Base-by-base conservation (phyloP, 495 filamentous ascomycete genomes). In the Trichoderma gamsii region DNA sequence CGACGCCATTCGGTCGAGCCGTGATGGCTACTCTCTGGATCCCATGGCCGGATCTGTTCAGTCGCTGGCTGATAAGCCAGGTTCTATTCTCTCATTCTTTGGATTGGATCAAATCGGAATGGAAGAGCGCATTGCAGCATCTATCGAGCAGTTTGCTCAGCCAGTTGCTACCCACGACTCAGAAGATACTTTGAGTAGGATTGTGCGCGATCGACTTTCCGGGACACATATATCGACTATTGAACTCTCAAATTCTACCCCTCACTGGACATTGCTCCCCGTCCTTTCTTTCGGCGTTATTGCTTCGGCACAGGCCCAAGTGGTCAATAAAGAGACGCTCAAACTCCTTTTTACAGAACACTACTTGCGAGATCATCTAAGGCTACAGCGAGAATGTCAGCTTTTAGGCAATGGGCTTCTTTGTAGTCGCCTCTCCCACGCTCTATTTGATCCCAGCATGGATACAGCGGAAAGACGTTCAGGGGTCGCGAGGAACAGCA, bases 361-460 rank as follows among this genome's bases (percentile, higher is more conserved):
- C 73, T 77, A 85, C 1, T 77, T 99, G 12, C 84, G 84, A n/a
- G 75, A 85, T n/a, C 92, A 99, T 74, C 75, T 97, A 5, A 80
- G 82, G 13, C 76, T 97, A 7, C 91, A 96, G 75, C 86, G 86
- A 70, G 85, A 88, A 41, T 97, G 91, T 73, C 91, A 93, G 56
- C 83, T 98, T 6, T 80, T 97, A 6, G 90, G 90, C 3, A 90
- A 96, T 73, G 93, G 93, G 32, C 82, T 91, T 4, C 96, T 97
- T 74, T 84, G 86, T 41, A 87, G 89, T 41, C 86, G 88, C 8
- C 86, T 99, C 23, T 88, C 89, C 3, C 85, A 92, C 67, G 90
- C 93, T 3, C 85, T 99, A 2, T 98, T 99, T 75, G 88, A 91
- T 67, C 87, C 92, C 0, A 89, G 96, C n/a, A 86, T 93, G 64